phyloP scores from a whole-genome alignment of 208 protist species.

The Leishmania braziliensis region DNA sequence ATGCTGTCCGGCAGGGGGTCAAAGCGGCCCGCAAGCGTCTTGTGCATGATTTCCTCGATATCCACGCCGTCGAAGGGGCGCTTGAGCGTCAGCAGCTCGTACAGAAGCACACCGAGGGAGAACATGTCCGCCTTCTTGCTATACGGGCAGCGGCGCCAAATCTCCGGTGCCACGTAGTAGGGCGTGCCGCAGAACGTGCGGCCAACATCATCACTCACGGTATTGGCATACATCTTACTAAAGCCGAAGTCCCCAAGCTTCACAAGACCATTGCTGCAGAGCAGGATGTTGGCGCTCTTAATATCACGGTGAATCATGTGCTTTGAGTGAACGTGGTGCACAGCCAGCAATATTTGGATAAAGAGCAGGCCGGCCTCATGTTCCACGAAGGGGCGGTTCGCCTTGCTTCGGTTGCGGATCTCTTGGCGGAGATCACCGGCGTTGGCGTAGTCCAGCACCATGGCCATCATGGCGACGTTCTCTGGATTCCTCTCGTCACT shows the following conservation, averaged over 20 bases:
- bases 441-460: slow-evolving; percentile 84
- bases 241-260: slow-evolving; percentile 88
- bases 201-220: slow-evolving; percentile 45
- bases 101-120: slow-evolving; percentile 85
- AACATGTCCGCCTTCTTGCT: slow-evolving; percentile 94
- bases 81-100: slow-evolving; percentile 82
- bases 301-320: slow-evolving; percentile 86
- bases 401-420: slow-evolving; percentile 41
- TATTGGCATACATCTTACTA: slow-evolving; percentile 7
- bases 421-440: slow-evolving; percentile 73
- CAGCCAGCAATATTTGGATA: slow-evolving; percentile 65
- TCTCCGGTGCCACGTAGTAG: slow-evolving; percentile 92
- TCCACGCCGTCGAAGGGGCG: slow-evolving; percentile 70
- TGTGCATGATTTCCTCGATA: slow-evolving; percentile 68
- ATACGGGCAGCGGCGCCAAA: slow-evolving; percentile 88
- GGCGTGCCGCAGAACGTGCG: slow-evolving; percentile 76
- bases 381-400: slow-evolving; percentile 38
- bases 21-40: slow-evolving; percentile 43
- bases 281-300: slow-evolving; percentile 83
- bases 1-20: slow-evolving; percentile 44
- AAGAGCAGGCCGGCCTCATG: slow-evolving; percentile 65
- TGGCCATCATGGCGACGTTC: slow-evolving; percentile 52
- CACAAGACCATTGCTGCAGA: slow-evolving; percentile 66
- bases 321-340: slow-evolving; percentile 81
- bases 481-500: slow-evolving; percentile 43